These are phyloP conservation scores for Hygrophoropsis aurantiaca DNA, from an alignment of 768 basidiomycete genomes.

Conservation along the genomic window DNA sequence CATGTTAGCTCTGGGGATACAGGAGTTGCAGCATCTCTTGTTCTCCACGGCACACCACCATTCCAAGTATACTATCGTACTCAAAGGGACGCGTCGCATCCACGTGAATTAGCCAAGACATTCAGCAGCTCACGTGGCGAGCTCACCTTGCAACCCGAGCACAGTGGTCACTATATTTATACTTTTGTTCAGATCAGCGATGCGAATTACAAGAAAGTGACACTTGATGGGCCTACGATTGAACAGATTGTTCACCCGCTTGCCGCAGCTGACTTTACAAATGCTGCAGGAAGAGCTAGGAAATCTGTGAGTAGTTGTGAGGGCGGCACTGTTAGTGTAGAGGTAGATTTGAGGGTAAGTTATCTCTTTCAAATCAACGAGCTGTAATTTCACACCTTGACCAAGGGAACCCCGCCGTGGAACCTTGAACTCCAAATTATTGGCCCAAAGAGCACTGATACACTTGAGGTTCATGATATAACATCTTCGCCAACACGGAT, in stretches of 20 bases:
- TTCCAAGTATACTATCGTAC: conserved; percentile 81
- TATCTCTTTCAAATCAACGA: not conserved
- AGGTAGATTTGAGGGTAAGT: conserved; percentile 77
- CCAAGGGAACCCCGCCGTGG: conserved; percentile 88
- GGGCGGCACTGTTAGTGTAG: conserved; percentile 70
- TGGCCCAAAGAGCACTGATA: conserved; percentile 67
- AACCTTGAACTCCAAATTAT: conserved; percentile 81
- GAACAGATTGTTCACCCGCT: conserved; percentile 89
- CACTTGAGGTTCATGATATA: conserved; percentile 54
- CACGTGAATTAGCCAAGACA: conserved; percentile 56
- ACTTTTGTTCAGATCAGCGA: conserved; percentile 80
- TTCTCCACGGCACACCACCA: conserved; percentile 86
- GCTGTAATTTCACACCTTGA: conserved; percentile 3
- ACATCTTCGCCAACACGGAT: conserved; percentile 53
- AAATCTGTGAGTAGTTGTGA: conserved; percentile 74
- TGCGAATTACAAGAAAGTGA: conserved; percentile 75
- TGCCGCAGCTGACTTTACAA: conserved; percentile 70
- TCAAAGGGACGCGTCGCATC: conserved; percentile 66
- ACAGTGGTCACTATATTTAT: conserved; percentile 88
- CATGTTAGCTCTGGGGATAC: conserved; percentile 78
- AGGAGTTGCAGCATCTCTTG: conserved; percentile 83
- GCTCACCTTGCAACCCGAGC: conserved; percentile 81
- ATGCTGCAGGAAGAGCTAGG: conserved; percentile 44
- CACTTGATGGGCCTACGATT: conserved; percentile 73
- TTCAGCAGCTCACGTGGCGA: conserved; percentile 76